These are phyloP conservation scores for Arbutus unedo DNA, from an alignment of 148 eudicot species.

Conservation along the genomic window DNA sequence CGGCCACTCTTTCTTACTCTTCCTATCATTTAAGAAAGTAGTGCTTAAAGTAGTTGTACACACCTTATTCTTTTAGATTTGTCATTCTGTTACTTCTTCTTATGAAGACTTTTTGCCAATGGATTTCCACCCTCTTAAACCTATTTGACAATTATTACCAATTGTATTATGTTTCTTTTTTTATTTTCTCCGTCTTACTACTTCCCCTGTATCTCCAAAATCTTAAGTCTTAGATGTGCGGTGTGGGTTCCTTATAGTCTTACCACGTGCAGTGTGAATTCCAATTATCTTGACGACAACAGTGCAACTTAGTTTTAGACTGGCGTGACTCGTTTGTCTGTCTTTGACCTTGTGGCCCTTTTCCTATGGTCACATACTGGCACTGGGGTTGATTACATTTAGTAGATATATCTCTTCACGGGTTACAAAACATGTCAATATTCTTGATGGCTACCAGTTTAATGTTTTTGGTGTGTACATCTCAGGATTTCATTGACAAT, in stretches of 20 bases:
- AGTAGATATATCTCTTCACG: background rate
- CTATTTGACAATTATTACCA: background rate
- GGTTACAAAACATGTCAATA: background rate
- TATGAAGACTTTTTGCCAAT: background rate
- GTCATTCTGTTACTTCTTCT: background rate
- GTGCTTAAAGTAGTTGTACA: too few relatives aligned
- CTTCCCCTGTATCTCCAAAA: background rate
- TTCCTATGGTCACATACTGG: background rate
- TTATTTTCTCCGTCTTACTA: background rate
- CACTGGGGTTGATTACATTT: background rate
- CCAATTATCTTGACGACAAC: background rate
- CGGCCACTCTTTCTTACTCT: background rate
- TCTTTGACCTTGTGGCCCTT: background rate
- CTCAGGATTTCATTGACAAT: slow-evolving; percentile 1
- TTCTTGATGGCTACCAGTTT: background rate
- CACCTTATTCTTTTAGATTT: background rate
- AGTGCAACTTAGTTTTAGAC: background rate
- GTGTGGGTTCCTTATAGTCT: background rate
- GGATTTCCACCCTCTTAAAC: background rate
- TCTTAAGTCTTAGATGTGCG: background rate
- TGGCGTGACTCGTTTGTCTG: background rate
- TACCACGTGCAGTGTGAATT: background rate
- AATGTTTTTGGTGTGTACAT: background rate
- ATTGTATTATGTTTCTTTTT: background rate
- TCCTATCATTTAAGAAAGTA: background rate